These are phyloP conservation scores for Protomyces macrosporus DNA, from an alignment of 1,139 yeast species.

Conservation along the genomic window DNA sequence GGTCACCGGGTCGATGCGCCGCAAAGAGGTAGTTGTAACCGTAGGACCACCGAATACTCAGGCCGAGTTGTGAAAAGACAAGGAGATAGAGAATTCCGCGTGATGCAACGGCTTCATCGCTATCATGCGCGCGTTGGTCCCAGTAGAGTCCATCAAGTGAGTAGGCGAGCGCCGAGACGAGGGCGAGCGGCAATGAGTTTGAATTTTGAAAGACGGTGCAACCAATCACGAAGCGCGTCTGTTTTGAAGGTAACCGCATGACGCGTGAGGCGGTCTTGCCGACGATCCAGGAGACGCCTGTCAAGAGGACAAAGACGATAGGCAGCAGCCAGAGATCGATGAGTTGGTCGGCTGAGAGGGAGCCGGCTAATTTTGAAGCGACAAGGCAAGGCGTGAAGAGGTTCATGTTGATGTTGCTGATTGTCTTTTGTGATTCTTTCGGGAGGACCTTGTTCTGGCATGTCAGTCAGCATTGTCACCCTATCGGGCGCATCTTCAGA, in stretches of 20 bases:
- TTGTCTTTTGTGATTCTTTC: conserved; percentile 50
- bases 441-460: conserved; percentile 10
- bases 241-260: conserved; percentile 55
- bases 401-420: conserved; percentile 67
- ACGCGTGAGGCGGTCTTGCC: conserved; percentile 49
- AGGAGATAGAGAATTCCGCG: conserved; percentile 72
- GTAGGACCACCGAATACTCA: conserved; percentile 83
- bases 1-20: conserved; percentile 20
- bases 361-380: conserved; percentile 69
- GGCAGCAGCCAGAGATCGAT: conserved; percentile 69
- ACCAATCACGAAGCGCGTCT: conserved; percentile 74
- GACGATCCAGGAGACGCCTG: conserved; percentile 55
- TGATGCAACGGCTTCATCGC: conserved; percentile 66
- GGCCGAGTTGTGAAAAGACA: conserved; percentile 81
- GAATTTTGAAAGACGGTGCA: conserved; percentile 79
- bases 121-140: conserved; percentile 65
- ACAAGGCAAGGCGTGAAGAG: conserved; percentile 80
- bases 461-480: no score
- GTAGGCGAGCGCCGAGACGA: conserved; percentile 27
- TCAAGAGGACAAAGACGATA: conserved; percentile 59
- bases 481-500: no score
- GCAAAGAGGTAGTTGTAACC: conserved; percentile 68
- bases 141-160: conserved; percentile 50
- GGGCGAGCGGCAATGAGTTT: conserved; percentile 28
- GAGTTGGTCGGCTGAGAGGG: conserved; percentile 61